Evolutionary conservation across 2,329 filamentous ascomycete species (phyloP).

Genomic region (Neonectria ditissima): DNA sequence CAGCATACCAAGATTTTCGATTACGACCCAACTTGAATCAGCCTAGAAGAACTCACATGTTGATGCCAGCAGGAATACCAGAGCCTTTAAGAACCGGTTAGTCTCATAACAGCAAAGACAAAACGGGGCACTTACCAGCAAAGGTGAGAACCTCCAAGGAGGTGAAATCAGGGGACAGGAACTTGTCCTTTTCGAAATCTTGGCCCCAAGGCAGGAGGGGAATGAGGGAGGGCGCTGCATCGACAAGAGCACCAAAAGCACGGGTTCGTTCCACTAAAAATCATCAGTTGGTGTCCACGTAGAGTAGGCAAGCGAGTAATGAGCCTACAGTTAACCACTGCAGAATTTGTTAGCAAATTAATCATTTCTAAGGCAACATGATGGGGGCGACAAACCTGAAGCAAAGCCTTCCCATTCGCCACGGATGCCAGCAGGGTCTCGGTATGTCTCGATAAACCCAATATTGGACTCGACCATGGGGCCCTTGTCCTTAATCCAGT

Average conservation of each 20-base stretch:
- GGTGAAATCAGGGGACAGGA: conserved; percentile 95
- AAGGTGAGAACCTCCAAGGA: conserved; percentile 93
- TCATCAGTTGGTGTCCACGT: conserved; percentile 9
- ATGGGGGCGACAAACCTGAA: conserved; percentile 57
- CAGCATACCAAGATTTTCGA: conserved; percentile 7
- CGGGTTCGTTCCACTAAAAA: conserved; percentile 79
- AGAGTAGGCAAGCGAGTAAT: background rate
- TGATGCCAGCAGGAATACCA: conserved; percentile 76
- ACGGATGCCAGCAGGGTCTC: conserved; percentile 83
- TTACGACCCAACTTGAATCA: background rate
- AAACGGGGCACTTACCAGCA: conserved; percentile 45
- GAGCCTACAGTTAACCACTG: conserved; percentile 74
- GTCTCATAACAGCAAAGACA: conserved; percentile 46
- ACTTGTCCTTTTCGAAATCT: conserved; percentile 96
- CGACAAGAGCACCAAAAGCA: conserved; percentile 87
- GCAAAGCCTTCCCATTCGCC: conserved; percentile 91
- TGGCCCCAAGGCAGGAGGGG: conserved; percentile 88
- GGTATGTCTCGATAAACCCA: conserved; percentile 87
- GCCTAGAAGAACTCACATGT: conserved; percentile 58
- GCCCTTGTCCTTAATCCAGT: conserved; percentile 86
- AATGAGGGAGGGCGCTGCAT: conserved; percentile 84
- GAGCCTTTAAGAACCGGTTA: conserved; percentile 54
- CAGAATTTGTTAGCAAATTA: conserved; percentile 34
- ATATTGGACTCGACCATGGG: conserved; percentile 84
- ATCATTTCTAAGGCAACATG: background rate